These are phyloP conservation scores for Globisporangium rhizosaccharum DNA, from an alignment of 352 stramenopile genomes.

Conservation along the genomic window DNA sequence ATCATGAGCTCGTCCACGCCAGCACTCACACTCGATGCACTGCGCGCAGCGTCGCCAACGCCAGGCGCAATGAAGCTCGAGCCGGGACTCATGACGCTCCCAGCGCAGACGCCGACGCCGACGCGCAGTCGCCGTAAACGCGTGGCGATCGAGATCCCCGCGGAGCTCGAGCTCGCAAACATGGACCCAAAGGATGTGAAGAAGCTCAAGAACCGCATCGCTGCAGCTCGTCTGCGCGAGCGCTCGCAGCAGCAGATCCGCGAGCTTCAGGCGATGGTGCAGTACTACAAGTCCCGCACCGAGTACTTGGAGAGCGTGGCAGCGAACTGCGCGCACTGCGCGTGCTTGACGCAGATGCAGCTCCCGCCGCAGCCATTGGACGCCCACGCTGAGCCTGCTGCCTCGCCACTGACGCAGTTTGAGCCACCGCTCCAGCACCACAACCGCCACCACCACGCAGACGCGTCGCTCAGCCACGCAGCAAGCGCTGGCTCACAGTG, in stretches of 20 bases:
- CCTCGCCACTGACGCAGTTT: background rate
- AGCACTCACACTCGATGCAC: background rate
- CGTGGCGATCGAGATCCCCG: conserved; percentile 41
- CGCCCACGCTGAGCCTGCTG: background rate
- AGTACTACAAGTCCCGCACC: conserved; percentile 26
- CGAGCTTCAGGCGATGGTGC: conserved; percentile 31
- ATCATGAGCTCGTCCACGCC: background rate
- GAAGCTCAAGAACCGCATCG: conserved; percentile 54
- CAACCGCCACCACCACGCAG: background rate
- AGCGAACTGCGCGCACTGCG: conserved; percentile 25
- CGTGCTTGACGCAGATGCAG: conserved; percentile 2
- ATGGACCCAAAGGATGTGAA: conserved; percentile 40
- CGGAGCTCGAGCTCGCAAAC: conserved; percentile 18
- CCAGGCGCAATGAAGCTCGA: conserved; percentile 13
- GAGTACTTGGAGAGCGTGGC: conserved; percentile 28
- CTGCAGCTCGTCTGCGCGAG: conserved; percentile 33
- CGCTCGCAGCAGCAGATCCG: conserved; percentile 41
- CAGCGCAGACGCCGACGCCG: background rate
- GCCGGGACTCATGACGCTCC: background rate
- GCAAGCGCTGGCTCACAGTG: conserved; percentile 1
- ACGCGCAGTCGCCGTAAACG: conserved; percentile 37
- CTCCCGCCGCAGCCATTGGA: background rate
- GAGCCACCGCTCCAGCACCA: background rate
- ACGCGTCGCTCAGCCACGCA: too few relatives aligned
- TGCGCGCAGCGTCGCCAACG: background rate